phyloP scores from a whole-genome alignment of 192 early-diverging fungal species.

The Podila verticillata region DNA sequence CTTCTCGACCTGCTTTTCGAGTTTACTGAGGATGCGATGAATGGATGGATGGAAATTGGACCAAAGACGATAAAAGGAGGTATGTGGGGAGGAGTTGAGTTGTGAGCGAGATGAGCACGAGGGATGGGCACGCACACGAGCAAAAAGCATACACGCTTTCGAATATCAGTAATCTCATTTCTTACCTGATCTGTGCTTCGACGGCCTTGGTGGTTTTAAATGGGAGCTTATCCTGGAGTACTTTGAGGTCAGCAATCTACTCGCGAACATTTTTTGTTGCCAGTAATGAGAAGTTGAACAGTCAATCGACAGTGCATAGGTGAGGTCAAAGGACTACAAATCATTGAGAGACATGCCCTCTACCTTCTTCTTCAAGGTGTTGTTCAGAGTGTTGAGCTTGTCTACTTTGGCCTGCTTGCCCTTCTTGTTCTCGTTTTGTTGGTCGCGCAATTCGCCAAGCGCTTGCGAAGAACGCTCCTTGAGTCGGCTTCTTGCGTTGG shows the following conservation, averaged over 20 bases:
- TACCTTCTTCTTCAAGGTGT: slow-evolving; percentile 81
- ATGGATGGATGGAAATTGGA: background rate
- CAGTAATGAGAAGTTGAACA: background rate
- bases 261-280: background rate
- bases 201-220: slow-evolving; percentile 82
- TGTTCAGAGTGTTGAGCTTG: slow-evolving; percentile 70
- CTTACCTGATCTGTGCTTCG: slow-evolving; percentile 70
- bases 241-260: slow-evolving; percentile 63
- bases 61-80: background rate
- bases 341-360: too few species aligned
- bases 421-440: slow-evolving; percentile 73
- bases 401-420: slow-evolving; percentile 71
- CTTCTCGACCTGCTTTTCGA: slow-evolving; percentile 77
- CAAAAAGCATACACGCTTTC: too few species aligned
- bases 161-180: too few species aligned
- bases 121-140: too few species aligned
- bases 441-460: slow-evolving; percentile 72
- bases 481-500: slow-evolving; percentile 5
- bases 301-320: too few species aligned
- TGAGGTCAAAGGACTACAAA: too few species aligned
- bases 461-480: slow-evolving; percentile 41
- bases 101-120: background rate
- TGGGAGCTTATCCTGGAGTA: slow-evolving; percentile 73
- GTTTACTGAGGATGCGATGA: slow-evolving; percentile 59
- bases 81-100: background rate